Base-by-base conservation (phyloP, 2,329 filamentous ascomycete genomes). In the Elsinoe ampelina region DNA sequence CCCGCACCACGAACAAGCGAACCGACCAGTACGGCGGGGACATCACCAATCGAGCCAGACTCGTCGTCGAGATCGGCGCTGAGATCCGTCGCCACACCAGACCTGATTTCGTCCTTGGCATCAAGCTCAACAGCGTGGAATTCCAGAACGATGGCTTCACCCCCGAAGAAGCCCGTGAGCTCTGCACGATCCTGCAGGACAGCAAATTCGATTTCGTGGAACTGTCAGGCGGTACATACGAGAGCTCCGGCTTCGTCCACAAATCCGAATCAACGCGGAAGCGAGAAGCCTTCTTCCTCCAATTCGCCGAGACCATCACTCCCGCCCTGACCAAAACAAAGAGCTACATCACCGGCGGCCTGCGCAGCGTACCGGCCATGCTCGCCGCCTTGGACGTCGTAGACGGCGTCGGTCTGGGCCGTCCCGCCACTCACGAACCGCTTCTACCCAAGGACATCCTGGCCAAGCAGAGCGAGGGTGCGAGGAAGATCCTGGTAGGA, bases 221-320 rank as follows among this genome's bases (percentile, higher is more conserved):
- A 67, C 71, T 84, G 0, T 77, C 73, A 0, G 81, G 82, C 12
- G 82, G 82, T 5, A 84, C 80, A 0, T 83, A 82, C 62, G 76
- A 84, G 66, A 67, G 71, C 17, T 64, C 79, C 0, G 78, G 73
- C 0, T 80, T 82, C 60, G 62, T 61, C 1, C 77, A 81, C 64
- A 72, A 75, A 66, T 71, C 74, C 51, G 80, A 83, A 41, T 77
- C 72, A 13, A 82, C 79, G 10, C 73, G 73, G 66, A 76, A 77
- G 68, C 64, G 68, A 3, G 80, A 82, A 63, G 74, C 77, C 1
- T 83, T 81, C 72, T 84, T 83, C 72, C 64, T 82, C 47, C 79
- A 82, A 3, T 82, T 81, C 59, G 81, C 81, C 0, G 75, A 83
- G 58, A 63, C 68, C 60, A 76, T 84, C 64, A 68, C 76, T 20